Conservation (phyloP, 2,329 filamentous ascomycete genomes). For the Chrysoporthe austroafricana region DNA sequence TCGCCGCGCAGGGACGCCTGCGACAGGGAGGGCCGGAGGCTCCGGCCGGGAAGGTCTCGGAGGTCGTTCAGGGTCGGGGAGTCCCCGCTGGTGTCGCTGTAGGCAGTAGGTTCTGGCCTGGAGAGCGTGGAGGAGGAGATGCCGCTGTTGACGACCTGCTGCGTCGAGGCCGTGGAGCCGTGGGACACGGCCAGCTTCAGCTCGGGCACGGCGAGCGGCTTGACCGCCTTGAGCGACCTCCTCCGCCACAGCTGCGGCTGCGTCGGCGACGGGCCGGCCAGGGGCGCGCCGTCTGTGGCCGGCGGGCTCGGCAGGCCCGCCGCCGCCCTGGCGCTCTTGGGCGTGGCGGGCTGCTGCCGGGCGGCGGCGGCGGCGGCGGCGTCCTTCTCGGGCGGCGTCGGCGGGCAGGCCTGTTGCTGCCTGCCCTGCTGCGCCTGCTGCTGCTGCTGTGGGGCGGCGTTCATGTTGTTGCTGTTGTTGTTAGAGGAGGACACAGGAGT, state of each 20-base stretch:
- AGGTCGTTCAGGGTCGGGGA: slow-evolving; percentile 28
- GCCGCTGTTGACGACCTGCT: slow-evolving; percentile 27
- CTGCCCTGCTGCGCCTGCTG: neutral
- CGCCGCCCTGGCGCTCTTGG: slow-evolving; percentile 35
- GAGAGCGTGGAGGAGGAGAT: slow-evolving; percentile 33
- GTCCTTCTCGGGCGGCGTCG: slow-evolving; percentile 23
- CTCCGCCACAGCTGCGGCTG: slow-evolving; percentile 51
- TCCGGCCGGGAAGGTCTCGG: slow-evolving; percentile 35
- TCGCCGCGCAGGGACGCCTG: slow-evolving; percentile 28
- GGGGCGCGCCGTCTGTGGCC: slow-evolving; percentile 35
- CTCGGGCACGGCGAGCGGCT: slow-evolving; percentile 50
- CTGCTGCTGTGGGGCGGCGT: neutral
- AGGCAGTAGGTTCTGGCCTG: slow-evolving; percentile 20
- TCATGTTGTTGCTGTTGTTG: neutral
- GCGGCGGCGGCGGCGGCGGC: neutral
- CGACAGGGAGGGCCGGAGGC: slow-evolving; percentile 36
- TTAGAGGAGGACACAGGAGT: slow-evolving; percentile 25
- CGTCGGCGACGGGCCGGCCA: slow-evolving; percentile 34
- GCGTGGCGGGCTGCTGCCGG: slow-evolving; percentile 14
- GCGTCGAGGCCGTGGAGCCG: slow-evolving; percentile 50
- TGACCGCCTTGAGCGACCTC: slow-evolving; percentile 54
- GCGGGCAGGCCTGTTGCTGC: slow-evolving; percentile 18
- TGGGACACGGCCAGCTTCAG: slow-evolving; percentile 54
- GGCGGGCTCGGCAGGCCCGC: slow-evolving; percentile 35
- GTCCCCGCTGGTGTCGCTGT: slow-evolving; percentile 9